Base-by-base conservation (phyloP, 768 basidiomycete species). In the Chalciporus sphaerocephalus region DNA sequence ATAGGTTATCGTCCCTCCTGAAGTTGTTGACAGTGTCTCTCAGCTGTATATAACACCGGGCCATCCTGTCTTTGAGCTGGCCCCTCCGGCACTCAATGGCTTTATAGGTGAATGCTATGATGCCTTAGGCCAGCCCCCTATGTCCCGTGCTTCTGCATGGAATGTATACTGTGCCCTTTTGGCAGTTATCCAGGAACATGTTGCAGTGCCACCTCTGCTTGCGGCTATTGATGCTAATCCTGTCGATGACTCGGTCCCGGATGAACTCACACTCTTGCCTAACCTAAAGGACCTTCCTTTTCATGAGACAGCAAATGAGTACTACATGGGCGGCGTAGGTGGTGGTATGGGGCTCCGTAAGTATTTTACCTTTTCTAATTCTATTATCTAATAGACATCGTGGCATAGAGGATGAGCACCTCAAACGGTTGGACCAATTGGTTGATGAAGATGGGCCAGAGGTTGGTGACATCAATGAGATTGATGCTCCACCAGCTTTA, bases 61-160 rank as follows among this genome's bases (percentile, higher is more conserved):
- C 42, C 60, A 72, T 40, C 52, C 54, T 3, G 60, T 70, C 0
- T 71, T 72, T 38, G 44, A 70, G 16, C 55, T 74, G 0, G 61
- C 65, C 4, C 70, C 72, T 1, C 53, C 55, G 0, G 36, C 43
- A 0, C 69, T 74, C 44, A 34, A 56, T n/a, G 6, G 23, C 1
- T 59, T 41, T n/a, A 62, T 52, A 0, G n/a, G 39, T 1, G 16
- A 38, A 0, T 41, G 55, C 12, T 70, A 67, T 36, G 12, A 32
- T 0, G 5, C 4, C 1, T 48, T 69, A 16, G 64, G 58, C 2
- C 12, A 16, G 1, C 68, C 68, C n/a, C n/a, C 25, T 1, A 53
- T 66, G 9, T 55, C 43, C 5, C 21, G 18, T 5, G 18, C 46
- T 2, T 54, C 55, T 5, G 57, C 64, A 36, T 68, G 68, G 59